Evolutionary conservation across 768 basidiomycete genomes (phyloP).

Genomic region (Mycena alexandri): DNA sequence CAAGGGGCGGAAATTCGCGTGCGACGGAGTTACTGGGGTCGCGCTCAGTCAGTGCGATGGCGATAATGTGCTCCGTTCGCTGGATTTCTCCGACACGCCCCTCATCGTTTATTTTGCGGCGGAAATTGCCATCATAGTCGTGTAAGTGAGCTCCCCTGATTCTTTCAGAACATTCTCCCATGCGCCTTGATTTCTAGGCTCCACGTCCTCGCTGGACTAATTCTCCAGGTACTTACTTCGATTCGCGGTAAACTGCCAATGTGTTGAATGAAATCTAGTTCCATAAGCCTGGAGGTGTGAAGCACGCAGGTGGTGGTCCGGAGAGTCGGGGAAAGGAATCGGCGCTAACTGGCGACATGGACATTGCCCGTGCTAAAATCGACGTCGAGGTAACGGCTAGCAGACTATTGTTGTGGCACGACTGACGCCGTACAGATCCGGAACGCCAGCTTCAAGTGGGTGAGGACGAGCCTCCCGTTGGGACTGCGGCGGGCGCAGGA

Average conservation of each 20-base stretch:
- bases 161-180: not conserved
- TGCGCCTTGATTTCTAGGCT: conserved; percentile 5
- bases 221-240: conserved; percentile 22
- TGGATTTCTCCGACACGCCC: conserved; percentile 46
- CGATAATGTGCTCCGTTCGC: conserved; percentile 51
- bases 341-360: conserved; percentile 36
- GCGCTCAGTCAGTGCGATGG: conserved; percentile 48
- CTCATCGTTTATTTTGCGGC: conserved; percentile 41
- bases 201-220: conserved; percentile 42
- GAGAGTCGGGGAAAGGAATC: conserved; percentile 33
- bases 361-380: conserved; percentile 33
- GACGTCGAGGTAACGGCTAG: conserved; percentile 31
- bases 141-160: conserved; percentile 30
- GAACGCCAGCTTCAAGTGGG: conserved; percentile 36
- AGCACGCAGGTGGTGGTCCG: conserved; percentile 23
- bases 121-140: conserved; percentile 46
- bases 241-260: too few relatives aligned
- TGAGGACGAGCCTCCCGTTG: conserved; percentile 32
- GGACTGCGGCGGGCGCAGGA: conserved; percentile 27
- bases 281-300: conserved; percentile 37
- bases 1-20: conserved; percentile 47
- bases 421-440: conserved; percentile 18
- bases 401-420: not conserved
- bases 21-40: conserved; percentile 44
- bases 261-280: conserved; percentile 11